phyloP scores from a whole-genome alignment of 345 rosid species.

The Arabidopsis thaliana region TAIR10.1 NC_003076.8:5052501-5053000 shows the following conservation, averaged over 20 bases:
- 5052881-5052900: constrained; percentile 83
- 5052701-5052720: constrained; percentile 91
- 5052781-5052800: background rate
- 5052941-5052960: constrained; percentile 76
- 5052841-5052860: constrained; percentile 96
- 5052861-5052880: constrained; percentile 91
- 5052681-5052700: constrained; percentile 15
- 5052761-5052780: constrained; percentile 45
- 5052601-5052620: constrained; percentile 46
- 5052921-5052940: constrained; percentile 63
- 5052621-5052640: constrained; percentile 37
- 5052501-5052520: constrained; percentile 97
- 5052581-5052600: constrained; percentile 98
- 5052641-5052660: constrained; percentile 20
- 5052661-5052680: constrained; percentile 24
- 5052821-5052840: constrained; percentile 90
- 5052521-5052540: constrained; percentile 99
- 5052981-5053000: constrained; percentile 68
- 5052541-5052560: constrained; percentile 89
- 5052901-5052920: constrained; percentile 78
- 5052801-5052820: constrained; percentile 32
- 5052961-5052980: constrained; percentile 84
- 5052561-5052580: constrained; percentile 94
- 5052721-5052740: constrained; percentile 96
- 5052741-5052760: constrained; percentile 97